phyloP scores from a whole-genome alignment of 768 basidiomycete species.

The Rhodosporidiobolus odoratus region DNA sequence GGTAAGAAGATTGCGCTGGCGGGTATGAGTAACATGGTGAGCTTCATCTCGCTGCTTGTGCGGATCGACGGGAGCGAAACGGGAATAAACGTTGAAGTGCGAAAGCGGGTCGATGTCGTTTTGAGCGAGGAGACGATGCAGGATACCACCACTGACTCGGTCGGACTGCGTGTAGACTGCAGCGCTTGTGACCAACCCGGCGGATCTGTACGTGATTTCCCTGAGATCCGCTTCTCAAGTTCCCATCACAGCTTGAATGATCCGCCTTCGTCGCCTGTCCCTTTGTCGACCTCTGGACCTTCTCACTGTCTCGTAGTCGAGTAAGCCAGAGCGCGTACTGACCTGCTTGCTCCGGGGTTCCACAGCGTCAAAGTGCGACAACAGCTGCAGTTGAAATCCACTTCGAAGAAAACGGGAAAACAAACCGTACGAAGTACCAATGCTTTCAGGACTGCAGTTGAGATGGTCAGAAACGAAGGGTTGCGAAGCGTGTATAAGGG shows the following conservation, averaged over 20 bases:
- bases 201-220: constrained; percentile 18
- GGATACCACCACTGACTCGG: neutral
- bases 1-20: constrained; percentile 24
- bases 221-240: neutral
- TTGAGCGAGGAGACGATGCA: neutral
- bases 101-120: neutral
- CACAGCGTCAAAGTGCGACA: constrained; percentile 41
- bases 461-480: constrained; percentile 40
- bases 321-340: neutral
- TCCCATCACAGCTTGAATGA: neutral
- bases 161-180: constrained; percentile 13
- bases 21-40: constrained; percentile 27
- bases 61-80: neutral
- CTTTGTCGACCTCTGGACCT: neutral
- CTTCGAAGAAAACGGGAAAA: neutral
- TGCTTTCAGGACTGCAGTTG: constrained; percentile 28
- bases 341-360: neutral
- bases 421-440: constrained; percentile 18
- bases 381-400: constrained; percentile 33
- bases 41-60: neutral
- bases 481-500: constrained; percentile 31
- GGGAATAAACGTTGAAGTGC: neutral
- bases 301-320: neutral
- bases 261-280: neutral
- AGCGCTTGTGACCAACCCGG: constrained; percentile 28